Evolutionary conservation across 345 rosid genomes (phyloP).

Genomic region (Linum tenue): DNA sequence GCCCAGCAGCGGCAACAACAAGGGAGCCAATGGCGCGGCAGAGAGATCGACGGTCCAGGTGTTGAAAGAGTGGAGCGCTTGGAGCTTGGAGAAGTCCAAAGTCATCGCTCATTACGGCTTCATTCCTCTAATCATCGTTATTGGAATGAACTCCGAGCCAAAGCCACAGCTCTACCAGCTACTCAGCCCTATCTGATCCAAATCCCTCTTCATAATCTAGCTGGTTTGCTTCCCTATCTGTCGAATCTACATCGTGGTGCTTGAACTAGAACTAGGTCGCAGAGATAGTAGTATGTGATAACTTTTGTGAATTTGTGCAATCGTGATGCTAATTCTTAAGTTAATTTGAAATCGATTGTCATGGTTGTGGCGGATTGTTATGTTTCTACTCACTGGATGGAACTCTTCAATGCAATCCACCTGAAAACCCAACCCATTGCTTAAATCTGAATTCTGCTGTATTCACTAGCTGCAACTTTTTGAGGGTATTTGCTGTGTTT

Average conservation of each 20-base stretch:
- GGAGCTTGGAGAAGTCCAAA: neutral
- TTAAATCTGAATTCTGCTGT: no score
- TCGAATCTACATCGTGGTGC: no score
- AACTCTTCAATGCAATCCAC: neutral
- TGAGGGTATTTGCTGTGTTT: neutral
- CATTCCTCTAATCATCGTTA: neutral
- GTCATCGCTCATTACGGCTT: neutral
- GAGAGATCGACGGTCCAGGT: neutral
- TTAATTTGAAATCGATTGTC: neutral
- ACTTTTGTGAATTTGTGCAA: no score
- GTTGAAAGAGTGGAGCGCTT: conserved; percentile 10
- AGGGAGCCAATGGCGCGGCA: neutral
- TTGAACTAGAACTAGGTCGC: no score
- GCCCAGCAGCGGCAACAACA: no score
- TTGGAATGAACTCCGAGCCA: neutral
- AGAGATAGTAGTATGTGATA: no score
- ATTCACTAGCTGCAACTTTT: neutral
- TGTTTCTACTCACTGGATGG: neutral
- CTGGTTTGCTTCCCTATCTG: neutral
- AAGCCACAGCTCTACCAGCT: neutral
- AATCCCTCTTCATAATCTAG: neutral
- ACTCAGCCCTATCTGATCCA: neutral
- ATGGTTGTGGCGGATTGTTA: neutral
- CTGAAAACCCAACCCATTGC: no score
- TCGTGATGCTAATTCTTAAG: neutral